Conservation (phyloP, 2,329 filamentous ascomycete species). For the Rhynchosporium graminicola region DNA sequence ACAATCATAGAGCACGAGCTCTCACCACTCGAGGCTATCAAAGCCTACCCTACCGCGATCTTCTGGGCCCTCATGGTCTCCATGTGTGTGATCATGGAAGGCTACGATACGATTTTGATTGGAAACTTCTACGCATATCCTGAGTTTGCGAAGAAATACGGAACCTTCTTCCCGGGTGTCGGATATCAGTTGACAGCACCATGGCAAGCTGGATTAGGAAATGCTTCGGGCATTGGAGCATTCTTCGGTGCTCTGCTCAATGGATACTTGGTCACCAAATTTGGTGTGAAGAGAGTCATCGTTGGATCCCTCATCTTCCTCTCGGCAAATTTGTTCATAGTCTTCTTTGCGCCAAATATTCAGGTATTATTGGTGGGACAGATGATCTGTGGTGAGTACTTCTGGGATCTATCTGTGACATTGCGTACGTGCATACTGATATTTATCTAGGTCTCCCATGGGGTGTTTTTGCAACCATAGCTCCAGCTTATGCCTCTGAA, state of each 20-base stretch:
- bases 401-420: neutral
- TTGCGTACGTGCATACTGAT: neutral
- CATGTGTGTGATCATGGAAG: constrained; percentile 34
- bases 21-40: constrained; percentile 57
- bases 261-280: constrained; percentile 46
- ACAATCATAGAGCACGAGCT: constrained; percentile 19
- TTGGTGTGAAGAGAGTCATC: constrained; percentile 47
- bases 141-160: constrained; percentile 28
- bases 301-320: constrained; percentile 38
- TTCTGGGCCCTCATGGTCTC: constrained; percentile 32
- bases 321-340: constrained; percentile 49
- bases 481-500: constrained; percentile 44
- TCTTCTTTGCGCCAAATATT: constrained; percentile 51
- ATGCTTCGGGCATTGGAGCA: constrained; percentile 29
- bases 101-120: constrained; percentile 34
- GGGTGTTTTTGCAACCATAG: constrained; percentile 51
- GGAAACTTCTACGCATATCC: constrained; percentile 33
- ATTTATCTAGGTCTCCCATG: constrained; percentile 42
- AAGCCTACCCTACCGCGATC: constrained; percentile 69
- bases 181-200: constrained; percentile 25
- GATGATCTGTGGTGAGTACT: constrained; percentile 45
- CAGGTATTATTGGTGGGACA: constrained; percentile 48
- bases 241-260: constrained; percentile 45
- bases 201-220: constrained; percentile 32
- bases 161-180: constrained; percentile 22